A percentile compares a stretch with the other conserved stretches of the same genome.
Evolutionary conservation across 345 rosid genomes (phyloP).

Genomic region (Aquilaria yunnanensis): DNA sequence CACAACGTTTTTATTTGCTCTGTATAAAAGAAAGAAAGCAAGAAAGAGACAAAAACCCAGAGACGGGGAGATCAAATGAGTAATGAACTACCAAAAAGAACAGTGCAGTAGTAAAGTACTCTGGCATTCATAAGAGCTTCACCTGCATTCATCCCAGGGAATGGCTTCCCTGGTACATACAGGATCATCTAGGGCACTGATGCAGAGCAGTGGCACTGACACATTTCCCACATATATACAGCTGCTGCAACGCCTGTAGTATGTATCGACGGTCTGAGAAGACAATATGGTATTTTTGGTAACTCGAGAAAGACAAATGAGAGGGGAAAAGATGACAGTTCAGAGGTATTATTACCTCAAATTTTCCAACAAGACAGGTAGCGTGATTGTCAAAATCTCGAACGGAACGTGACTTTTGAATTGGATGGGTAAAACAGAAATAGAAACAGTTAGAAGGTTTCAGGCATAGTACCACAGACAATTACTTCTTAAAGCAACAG

Average conservation of each 20-base stretch:
- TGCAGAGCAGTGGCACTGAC: slow-evolving; percentile 73
- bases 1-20: slow-evolving; percentile 74
- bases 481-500: no score
- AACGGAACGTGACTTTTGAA: slow-evolving; percentile 65
- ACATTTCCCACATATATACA: slow-evolving; percentile 52
- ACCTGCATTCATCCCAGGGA: slow-evolving; percentile 99
- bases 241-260: slow-evolving; percentile 80
- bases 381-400: slow-evolving; percentile 81
- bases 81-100: not conserved
- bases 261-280: slow-evolving; percentile 78
- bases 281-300: slow-evolving; percentile 14
- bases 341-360: slow-evolving; percentile 49
- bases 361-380: slow-evolving; percentile 78
- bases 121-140: slow-evolving; percentile 6
- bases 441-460: slow-evolving; percentile 7
- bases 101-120: not conserved
- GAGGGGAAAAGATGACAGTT: slow-evolving; percentile 4
- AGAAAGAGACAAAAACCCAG: slow-evolving; percentile 12
- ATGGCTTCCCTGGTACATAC: slow-evolving; percentile 88
- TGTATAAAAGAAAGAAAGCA: slow-evolving; percentile 20
- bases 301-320: slow-evolving; percentile 13
- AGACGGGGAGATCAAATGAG: not conserved
- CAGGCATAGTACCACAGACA: not conserved
- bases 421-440: slow-evolving; percentile 13
- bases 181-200: slow-evolving; percentile 92